Evolutionary conservation across 1,284 basidiomycete genomes (phyloP), one percentile per base, ranked within the genome.

Genomic region (Tilletia indica): DNA sequence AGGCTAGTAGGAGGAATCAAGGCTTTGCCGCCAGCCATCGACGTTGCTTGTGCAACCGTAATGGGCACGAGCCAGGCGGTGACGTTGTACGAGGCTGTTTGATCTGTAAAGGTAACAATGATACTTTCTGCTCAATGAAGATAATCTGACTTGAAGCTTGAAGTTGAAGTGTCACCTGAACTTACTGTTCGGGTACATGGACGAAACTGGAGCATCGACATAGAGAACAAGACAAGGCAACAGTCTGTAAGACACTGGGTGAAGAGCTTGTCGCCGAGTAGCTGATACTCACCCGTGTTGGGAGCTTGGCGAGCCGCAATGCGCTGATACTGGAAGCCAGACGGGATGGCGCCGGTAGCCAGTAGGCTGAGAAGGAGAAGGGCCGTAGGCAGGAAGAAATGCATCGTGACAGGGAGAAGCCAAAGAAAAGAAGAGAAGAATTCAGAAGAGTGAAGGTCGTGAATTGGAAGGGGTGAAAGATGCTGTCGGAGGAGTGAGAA

Each of bases 401-500:
- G 5, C 31, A n/a, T 38, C 19, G 19, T 0, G 69, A 56, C 31
- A 45, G 9, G 21, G 25, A 31, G 58, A 58, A 58, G 21, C n/a
- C 31, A 25, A 54, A 8, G 51, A 54, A 6, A 25, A 54, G 8
- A 54, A 70, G 2, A 36, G 47, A n/a, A 36, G 47, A n/a, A 63
- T 8, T 36, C 58, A 36, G 19, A 63, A 34, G 58, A 1, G 61
- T 25, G 61, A 4, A 39, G n/a, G 2, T 11, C 4, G 16, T 38
- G 34, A 19, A 12, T 39, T 14, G 42, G 42, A 14, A 45, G 34
- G 14, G 34, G 4, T 45, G 4, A 36, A 3, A 68, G 38, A 4
- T 48, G 25, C 25, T 12, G 14, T n/a, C 83, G 96, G 47, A 19
- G 51, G 51, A 6, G n/a, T 19, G 19, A 19, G 19, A 54, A 58